Evolutionary conservation across 257 asterid species (phyloP), one percentile per base, ranked within the genome.

Genomic region (Nicotiana undulata): DNA sequence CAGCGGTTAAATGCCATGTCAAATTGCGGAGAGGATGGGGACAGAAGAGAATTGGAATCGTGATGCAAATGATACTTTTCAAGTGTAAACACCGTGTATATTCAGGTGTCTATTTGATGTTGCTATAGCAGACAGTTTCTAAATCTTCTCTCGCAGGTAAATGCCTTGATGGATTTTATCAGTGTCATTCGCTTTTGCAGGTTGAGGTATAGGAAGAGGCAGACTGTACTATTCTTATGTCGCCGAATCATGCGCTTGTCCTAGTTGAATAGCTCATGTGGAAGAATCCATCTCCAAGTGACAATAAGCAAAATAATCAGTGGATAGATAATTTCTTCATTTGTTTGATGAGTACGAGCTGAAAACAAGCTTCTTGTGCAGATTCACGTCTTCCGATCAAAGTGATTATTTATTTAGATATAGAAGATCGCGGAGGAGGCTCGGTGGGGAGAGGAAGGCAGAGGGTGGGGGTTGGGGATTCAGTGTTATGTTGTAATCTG

Each of bases 1-100:
- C 95, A 90, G 81, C 91, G 86, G 82, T 65, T 96, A 79, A 89
- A 85, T 82, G 81, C 87, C 44, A 81, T 79, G 59, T 76, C 99
- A 37, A 82, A 86, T 24, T 87, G 83, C 67, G 93, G 87, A 86
- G 93, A 90, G 80, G 89, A 94, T 58, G 93, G 90, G 68, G 92
- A 91, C 74, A 63, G 87, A 82, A 83, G 92, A 82, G 94, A 84
- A 85, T 84, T 85, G 53, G 96, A 90, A 88, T 90, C 91, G 59
- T 90, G 93, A 94, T 75, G 81, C 24, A 16, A 81, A 84, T 80
- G 78, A 59, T 80, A 64, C 51, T 66, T 72, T 82, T 77, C 28
- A 40, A 72, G 80, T 90, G 86, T 89, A 81, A 81, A 80, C 80
- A 83, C 90, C 86, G 64, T 86, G 89, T 84, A 90, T 87, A 88